Conservation (phyloP, 2,329 filamentous ascomycete genomes). For the Ophiostoma ulmi region DNA sequence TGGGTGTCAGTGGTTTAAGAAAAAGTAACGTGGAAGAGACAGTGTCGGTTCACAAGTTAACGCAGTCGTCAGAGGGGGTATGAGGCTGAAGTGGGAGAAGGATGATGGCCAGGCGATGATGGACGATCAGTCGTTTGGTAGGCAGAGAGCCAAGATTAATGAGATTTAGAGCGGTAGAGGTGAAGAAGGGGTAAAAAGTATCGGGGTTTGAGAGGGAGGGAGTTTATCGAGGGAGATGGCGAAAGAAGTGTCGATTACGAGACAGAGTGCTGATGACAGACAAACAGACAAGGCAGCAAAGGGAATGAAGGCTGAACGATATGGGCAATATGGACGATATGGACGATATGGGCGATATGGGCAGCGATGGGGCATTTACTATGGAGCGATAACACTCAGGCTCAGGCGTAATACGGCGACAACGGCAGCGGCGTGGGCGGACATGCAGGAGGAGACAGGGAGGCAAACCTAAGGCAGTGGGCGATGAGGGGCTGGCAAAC, state of each 20-base stretch:
- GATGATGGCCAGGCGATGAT: background rate
- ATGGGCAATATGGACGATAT: background rate
- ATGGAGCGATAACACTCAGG: background rate
- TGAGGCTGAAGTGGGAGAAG: background rate
- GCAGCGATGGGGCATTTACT: slow-evolving; percentile 9
- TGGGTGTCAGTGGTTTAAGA: background rate
- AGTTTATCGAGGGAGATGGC: background rate
- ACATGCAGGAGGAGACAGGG: background rate
- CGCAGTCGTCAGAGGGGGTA: background rate
- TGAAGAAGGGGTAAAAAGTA: background rate
- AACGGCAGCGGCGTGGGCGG: background rate
- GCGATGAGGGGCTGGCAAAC: background rate
- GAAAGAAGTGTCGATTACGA: background rate
- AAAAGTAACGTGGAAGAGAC: background rate
- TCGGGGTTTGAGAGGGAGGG: background rate
- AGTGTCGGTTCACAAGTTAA: background rate
- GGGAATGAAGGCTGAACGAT: slow-evolving; percentile 1
- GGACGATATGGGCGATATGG: slow-evolving; percentile 1
- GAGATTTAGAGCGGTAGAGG: background rate
- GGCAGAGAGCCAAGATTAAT: background rate
- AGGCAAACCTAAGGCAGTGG: background rate
- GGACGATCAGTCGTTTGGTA: background rate
- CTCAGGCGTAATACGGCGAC: background rate
- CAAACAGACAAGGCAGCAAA: slow-evolving; percentile 2
- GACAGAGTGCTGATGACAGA: background rate